Evolutionary conservation across 1,139 yeast species (phyloP).

Genomic region (Saccharomyces hybrid): DNA sequence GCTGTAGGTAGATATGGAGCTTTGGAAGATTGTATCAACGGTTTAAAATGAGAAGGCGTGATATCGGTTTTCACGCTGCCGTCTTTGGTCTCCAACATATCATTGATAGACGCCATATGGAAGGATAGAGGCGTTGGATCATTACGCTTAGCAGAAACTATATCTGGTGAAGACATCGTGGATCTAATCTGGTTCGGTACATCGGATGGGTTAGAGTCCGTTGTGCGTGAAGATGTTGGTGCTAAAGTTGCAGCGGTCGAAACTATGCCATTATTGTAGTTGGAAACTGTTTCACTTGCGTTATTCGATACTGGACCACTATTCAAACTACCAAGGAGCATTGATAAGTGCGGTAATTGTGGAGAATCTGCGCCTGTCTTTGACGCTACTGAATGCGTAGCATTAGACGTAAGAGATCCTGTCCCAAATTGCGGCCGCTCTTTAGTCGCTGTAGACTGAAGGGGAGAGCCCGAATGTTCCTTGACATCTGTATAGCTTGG

Average conservation of each 20-base stretch:
- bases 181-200: background rate
- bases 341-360: slow-evolving; percentile 7
- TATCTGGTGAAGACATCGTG: slow-evolving; percentile 5
- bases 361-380: background rate
- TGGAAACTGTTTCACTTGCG: background rate
- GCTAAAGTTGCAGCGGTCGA: background rate
- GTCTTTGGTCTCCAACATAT: slow-evolving; percentile 7
- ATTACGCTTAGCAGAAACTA: slow-evolving; percentile 5
- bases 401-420: background rate
- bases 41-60: background rate
- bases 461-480: background rate
- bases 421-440: background rate
- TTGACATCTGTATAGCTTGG: background rate
- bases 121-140: slow-evolving; percentile 1
- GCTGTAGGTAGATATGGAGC: background rate
- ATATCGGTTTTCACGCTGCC: slow-evolving; percentile 7
- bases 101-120: slow-evolving; percentile 8
- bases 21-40: background rate
- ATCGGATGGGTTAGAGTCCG: background rate
- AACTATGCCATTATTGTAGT: background rate
- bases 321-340: slow-evolving; percentile 4
- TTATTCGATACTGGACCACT: background rate
- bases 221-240: background rate
- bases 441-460: background rate
- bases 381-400: background rate